Evolutionary conservation across 148 eudicot genomes (phyloP), one percentile per base, ranked within the genome.

Genomic region (Silene uniflora): DNA sequence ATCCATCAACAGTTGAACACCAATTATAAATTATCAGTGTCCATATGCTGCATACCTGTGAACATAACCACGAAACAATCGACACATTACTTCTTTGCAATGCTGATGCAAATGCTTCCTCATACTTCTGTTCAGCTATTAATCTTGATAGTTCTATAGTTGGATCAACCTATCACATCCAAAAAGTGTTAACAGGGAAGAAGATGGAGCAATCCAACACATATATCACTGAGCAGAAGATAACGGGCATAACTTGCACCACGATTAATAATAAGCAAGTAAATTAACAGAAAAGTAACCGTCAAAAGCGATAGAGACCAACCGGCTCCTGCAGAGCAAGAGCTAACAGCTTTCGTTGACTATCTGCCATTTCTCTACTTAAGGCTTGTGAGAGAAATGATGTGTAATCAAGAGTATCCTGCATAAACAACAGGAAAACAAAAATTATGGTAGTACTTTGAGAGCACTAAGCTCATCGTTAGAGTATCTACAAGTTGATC

Each of bases 11-110:
- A n/a, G n/a, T 27, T 27, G 1, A 27, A 27, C 2, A 27, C 29
- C 29, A 27, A 27, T 27, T 27, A 27, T 27, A 27, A 27, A 27
- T 27, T 27, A 27, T 27, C 29, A 27, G 29, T 27, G 29, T 27
- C 29, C 29, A 27, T 1, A 27, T 27, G 62, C 29, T 27, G 63
- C 71, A 42, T 89, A 92, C 99, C 99, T 95, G 97, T 73, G 92
- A 88, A 78, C 99, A 92, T 82, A 95, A 82, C 97, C 98, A 95
- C 22, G 97, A 90, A 39, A 95, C 98, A 19, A 92, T 92, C 39
- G 77, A 79, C 72, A 95, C 97, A 72, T 95, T 96, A 85, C 96
- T 95, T 79, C 93, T 92, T 74, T 95, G 97, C 79, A 95, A 79
- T 21, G 98, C 98, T 52, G 86, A 78, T 65, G 91, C 90, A 81